Percentiles rank a stretch among this genome's conserved stretches.
Conservation (phyloP, 495 filamentous ascomycete genomes). For the Xylaria castorea region DNA sequence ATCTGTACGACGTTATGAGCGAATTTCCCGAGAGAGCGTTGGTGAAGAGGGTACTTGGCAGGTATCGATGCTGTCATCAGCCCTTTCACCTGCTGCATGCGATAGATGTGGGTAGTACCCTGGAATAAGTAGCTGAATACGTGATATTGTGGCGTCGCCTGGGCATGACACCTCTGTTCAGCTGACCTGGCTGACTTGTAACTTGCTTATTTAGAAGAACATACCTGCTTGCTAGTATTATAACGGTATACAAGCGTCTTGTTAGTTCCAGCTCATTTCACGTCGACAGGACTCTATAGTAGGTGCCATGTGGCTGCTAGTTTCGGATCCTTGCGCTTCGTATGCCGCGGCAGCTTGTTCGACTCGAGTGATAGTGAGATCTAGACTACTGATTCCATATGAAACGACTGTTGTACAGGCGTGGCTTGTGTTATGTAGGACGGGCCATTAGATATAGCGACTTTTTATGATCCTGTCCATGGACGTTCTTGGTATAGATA, state of each 20-base stretch:
- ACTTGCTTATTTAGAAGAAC: background rate
- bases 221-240: too few relatives aligned
- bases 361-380: background rate
- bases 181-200: constrained; percentile 9
- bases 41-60: too few relatives aligned
- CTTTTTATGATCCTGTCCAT: background rate
- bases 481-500: background rate
- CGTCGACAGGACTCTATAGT: background rate
- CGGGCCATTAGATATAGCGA: background rate
- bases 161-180: background rate
- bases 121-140: background rate
- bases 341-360: constrained; percentile 12
- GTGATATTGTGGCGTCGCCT: constrained; percentile 1
- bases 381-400: background rate
- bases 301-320: constrained; percentile 12
- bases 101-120: background rate
- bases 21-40: background rate
- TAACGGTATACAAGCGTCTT: too few relatives aligned
- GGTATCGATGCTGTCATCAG: constrained; percentile 5
- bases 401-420: background rate
- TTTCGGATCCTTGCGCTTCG: background rate
- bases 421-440: constrained; percentile 7
- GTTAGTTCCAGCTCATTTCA: too few relatives aligned
- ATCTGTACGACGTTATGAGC: constrained; percentile 2
- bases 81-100: background rate